phyloP scores from a whole-genome alignment of 331 rosid genomes.

The Acacia pycnantha region DNA sequence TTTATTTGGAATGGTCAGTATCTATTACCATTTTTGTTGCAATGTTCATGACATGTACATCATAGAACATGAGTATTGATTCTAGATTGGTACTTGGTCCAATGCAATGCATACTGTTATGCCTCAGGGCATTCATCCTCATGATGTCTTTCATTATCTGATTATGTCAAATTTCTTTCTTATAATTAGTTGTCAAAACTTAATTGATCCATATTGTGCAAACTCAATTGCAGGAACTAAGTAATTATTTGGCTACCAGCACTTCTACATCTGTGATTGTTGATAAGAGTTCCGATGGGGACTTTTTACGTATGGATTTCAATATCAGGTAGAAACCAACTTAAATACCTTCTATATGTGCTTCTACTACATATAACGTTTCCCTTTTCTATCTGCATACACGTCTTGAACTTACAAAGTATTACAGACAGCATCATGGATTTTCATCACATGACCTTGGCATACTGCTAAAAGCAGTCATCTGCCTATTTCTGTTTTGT shows the following conservation, averaged over 20 bases:
- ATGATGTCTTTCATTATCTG: slow-evolving; percentile 5
- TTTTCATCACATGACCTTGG: slow-evolving; percentile 16
- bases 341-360: slow-evolving; percentile 16
- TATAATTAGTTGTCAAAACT: slow-evolving; percentile 14
- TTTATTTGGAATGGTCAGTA: slow-evolving; percentile 93
- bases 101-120: not conserved
- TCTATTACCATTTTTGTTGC: slow-evolving; percentile 8
- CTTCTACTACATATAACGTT: slow-evolving; percentile 13
- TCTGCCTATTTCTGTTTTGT: slow-evolving; percentile 13
- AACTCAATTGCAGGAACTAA: slow-evolving; percentile 68
- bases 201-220: slow-evolving; percentile 2
- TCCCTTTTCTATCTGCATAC: slow-evolving; percentile 4
- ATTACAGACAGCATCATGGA: slow-evolving; percentile 15
- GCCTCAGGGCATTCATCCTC: not conserved
- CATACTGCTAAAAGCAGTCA: not conserved
- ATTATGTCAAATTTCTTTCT: slow-evolving; percentile 18
- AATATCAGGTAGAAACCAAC: slow-evolving; percentile 68
- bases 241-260: slow-evolving; percentile 72
- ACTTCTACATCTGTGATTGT: slow-evolving; percentile 90
- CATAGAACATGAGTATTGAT: not conserved
- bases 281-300: slow-evolving; percentile 90
- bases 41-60: slow-evolving; percentile 5
- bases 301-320: slow-evolving; percentile 78
- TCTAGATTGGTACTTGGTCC: slow-evolving; percentile 1
- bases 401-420: not conserved